A percentile compares a stretch with the other conserved stretches of the same genome.
These are phyloP conservation scores for Chlorella ohadii DNA, from an alignment of 139 green algal genomes.

Conservation along the genomic window DNA sequence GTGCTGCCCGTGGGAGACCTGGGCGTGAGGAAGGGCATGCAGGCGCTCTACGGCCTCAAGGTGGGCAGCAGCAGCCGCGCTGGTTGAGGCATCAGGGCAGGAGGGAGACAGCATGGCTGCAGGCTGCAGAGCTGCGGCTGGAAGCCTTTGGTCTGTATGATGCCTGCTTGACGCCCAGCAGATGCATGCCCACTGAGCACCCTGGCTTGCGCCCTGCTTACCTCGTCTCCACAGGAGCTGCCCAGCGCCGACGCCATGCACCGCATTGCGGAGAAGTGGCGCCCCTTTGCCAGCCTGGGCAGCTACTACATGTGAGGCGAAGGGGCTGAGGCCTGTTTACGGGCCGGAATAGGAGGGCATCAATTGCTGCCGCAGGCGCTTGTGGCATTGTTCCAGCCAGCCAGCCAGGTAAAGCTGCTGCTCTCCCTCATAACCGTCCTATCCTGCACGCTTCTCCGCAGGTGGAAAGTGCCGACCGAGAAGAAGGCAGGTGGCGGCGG, in stretches of 20 bases:
- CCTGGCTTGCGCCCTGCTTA: background rate
- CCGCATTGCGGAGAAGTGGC: constrained; percentile 51
- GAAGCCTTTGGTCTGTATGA: too few relatives aligned
- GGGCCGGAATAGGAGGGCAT: too few relatives aligned
- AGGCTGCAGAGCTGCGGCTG: too few relatives aligned
- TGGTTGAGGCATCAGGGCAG: too few relatives aligned
- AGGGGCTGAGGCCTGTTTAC: too few relatives aligned
- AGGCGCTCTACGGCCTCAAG: constrained; percentile 47
- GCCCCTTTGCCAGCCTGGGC: constrained; percentile 51
- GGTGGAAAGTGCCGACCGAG: constrained; percentile 32
- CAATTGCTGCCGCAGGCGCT: too few relatives aligned
- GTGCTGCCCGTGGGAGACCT: constrained; percentile 70
- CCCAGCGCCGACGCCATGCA: constrained; percentile 55
- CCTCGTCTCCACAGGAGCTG: constrained; percentile 21
- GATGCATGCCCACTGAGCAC: too few relatives aligned
- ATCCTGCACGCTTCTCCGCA: constrained; percentile 8
- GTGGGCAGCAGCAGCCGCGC: background rate
- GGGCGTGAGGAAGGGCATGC: constrained; percentile 62
- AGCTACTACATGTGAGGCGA: constrained; percentile 69
- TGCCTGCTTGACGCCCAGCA: too few relatives aligned
- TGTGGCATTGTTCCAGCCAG: too few relatives aligned
- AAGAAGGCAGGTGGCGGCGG: background rate
- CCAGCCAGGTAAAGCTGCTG: too few relatives aligned
- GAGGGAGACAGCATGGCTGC: too few relatives aligned
- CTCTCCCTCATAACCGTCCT: too few relatives aligned